Evolutionary conservation across 345 rosid genomes (phyloP).

Genomic region (Euphorbia lathyris): DNA sequence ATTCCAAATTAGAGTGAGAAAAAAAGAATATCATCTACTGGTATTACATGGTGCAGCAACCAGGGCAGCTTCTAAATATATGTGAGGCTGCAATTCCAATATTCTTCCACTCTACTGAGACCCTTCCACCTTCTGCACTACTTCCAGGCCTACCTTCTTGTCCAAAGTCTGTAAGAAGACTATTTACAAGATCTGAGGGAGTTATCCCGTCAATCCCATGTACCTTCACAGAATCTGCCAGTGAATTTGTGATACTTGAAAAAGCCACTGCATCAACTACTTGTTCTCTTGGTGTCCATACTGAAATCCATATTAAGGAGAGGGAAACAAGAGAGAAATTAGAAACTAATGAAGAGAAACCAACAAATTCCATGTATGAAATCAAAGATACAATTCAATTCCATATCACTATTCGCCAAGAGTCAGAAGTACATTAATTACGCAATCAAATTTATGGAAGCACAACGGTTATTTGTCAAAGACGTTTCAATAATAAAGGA

Average conservation of each 20-base stretch:
- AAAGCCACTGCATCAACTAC: slow-evolving; percentile 47
- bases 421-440: neutral
- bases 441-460: neutral
- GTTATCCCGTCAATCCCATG: slow-evolving; percentile 32
- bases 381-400: neutral
- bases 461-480: neutral
- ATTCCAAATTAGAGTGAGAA: neutral
- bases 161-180: slow-evolving; percentile 27
- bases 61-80: slow-evolving; percentile 21
- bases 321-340: neutral
- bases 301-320: slow-evolving; percentile 25
- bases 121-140: slow-evolving; percentile 8
- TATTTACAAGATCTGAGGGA: slow-evolving; percentile 28
- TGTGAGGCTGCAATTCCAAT: slow-evolving; percentile 33
- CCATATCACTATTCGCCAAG: neutral
- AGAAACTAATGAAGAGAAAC: too few species aligned
- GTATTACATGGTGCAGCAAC: slow-evolving; percentile 42
- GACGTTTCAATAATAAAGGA: neutral
- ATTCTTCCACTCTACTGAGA: slow-evolving; percentile 28
- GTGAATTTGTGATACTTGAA: slow-evolving; percentile 27
- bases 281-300: slow-evolving; percentile 43
- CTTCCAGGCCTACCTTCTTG: slow-evolving; percentile 17
- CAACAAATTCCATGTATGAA: neutral
- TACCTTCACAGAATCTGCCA: slow-evolving; percentile 28
- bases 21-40: neutral